Base-by-base conservation (phyloP, 371 early-diverging fungal genomes). In the Basidiobolus heterosporus region DNA sequence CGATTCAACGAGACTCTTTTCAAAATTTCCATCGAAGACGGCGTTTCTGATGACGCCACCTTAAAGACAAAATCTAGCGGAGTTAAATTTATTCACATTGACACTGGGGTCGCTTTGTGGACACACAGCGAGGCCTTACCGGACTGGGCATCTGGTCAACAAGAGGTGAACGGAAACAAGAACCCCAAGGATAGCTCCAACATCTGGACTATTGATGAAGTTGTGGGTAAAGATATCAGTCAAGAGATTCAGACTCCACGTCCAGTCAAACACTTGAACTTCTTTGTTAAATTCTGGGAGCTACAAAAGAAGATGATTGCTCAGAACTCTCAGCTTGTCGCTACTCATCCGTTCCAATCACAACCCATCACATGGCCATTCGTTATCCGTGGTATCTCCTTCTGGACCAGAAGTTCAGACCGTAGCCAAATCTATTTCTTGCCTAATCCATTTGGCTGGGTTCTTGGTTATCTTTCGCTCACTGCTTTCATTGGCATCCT, bases 361-460 rank as follows among this genome's bases (percentile, higher is more conserved):
- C 67, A 53, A 40, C 93, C 80, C 16, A 74, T 71, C 44, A 63
- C 85, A 19, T 96, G 97, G 97, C 92, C 92, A 13, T 75, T 94
- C 48, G 72, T 92, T 40, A 51, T 67, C 19, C 82, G 88, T 37
- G 97, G 97, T 22, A 83, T 93, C 16, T 88, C 88, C 5, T 96
- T 90, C 68, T 96, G 97, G 97, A 88, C 80, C 1, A 66, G 78
- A 38, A 60, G 67, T 36, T 59, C 54, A 2, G 70, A 67, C 3
- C 68, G 69, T 18, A 61, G 70, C 46, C 95, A 96, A 59, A 92
- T 99, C 50, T 98, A 98, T 59, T 67, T 99, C 61, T 64, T 98
- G 36, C 97, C 96, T 11, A 98, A 99, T 67, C 85, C 98, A 0
- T 51, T 90, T 44, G 79, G 85, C 5, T 98, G 96, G 93, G 97